phyloP scores from a whole-genome alignment of 805 yeast genomes.

The Pichia phayaonensis region DNA sequence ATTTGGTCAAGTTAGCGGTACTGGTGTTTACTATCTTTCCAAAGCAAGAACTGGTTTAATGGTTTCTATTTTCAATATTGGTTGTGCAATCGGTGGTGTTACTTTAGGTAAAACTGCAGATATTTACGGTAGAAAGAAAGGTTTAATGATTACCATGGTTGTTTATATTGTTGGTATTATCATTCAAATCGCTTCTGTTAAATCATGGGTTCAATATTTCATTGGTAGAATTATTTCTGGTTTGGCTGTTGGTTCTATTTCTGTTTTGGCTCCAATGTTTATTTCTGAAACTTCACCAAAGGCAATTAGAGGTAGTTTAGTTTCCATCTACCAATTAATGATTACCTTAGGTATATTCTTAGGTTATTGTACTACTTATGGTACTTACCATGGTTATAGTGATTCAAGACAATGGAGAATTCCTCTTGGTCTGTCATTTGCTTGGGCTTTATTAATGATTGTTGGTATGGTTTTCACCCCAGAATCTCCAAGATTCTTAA shows the following conservation, averaged over 20 bases:
- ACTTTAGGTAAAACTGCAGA: conserved; percentile 52
- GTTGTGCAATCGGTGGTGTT: conserved; percentile 69
- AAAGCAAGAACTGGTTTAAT: conserved; percentile 52
- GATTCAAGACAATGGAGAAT: conserved; percentile 61
- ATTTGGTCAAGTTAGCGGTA: conserved; percentile 39
- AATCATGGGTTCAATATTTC: conserved; percentile 55
- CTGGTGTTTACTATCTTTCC: conserved; percentile 39
- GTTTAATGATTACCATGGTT: conserved; percentile 44
- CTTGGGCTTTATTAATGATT: conserved; percentile 45
- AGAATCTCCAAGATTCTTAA: conserved; percentile 61
- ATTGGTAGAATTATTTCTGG: conserved; percentile 56
- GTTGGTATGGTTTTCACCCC: conserved; percentile 53
- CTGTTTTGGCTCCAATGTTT: conserved; percentile 49
- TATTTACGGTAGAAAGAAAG: conserved; percentile 50
- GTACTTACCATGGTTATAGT: conserved; percentile 43
- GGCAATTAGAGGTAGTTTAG: conserved; percentile 62
- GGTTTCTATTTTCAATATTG: conserved; percentile 63
- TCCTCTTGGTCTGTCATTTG: conserved; percentile 46
- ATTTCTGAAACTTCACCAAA: conserved; percentile 68
- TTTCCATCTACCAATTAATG: conserved; percentile 62
- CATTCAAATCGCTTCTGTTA: conserved; percentile 49
- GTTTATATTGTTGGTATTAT: conserved; percentile 55
- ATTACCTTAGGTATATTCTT: conserved; percentile 64
- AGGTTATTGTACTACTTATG: conserved; percentile 62
- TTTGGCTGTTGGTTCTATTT: conserved; percentile 46